A percentile compares a stretch with the other conserved stretches of the same genome.
Conservation (phyloP, 371 early-diverging fungal genomes). For the Mucor piriformis region DNA sequence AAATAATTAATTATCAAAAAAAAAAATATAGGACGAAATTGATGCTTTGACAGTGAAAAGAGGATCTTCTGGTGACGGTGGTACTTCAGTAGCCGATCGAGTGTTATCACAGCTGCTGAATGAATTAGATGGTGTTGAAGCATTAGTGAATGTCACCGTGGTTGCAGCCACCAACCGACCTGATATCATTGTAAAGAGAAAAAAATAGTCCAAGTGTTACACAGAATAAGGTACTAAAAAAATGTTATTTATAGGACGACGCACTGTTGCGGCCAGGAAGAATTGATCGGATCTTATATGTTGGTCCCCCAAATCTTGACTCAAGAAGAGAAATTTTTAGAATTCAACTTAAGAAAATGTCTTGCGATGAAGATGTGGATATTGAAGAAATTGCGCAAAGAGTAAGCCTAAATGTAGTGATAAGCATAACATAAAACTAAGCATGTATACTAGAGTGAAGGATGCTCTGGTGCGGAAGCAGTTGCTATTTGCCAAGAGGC, state of each 20-base stretch:
- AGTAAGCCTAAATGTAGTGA: conserved; percentile 31
- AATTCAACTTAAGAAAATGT: conserved; percentile 74
- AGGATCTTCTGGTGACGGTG: conserved; percentile 66
- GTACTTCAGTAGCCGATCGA: conserved; percentile 87
- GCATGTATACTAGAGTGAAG: conserved; percentile 66
- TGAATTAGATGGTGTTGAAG: conserved; percentile 97
- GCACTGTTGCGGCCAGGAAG: conserved; percentile 96
- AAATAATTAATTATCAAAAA: not conserved
- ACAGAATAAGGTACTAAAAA: no score
- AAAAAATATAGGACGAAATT: conserved; percentile 85
- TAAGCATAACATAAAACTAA: not conserved
- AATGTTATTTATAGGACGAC: conserved; percentile 85
- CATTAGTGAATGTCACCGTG: conserved; percentile 91
- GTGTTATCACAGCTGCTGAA: conserved; percentile 92
- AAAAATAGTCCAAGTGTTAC: no score
- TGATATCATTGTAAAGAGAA: conserved; percentile 90
- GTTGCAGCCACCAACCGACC: conserved; percentile 99
- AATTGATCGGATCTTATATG: conserved; percentile 94
- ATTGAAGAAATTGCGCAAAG: conserved; percentile 59
- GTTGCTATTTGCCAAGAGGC: conserved; percentile 95
- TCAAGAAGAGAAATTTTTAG: conserved; percentile 84
- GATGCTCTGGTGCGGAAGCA: conserved; percentile 95
- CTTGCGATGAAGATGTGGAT: conserved; percentile 63
- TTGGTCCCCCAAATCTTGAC: conserved; percentile 84
- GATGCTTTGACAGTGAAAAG: conserved; percentile 94